These are phyloP conservation scores for Podaxis sp. DNA, from an alignment of 768 basidiomycete species.

Conservation along the genomic window DNA sequence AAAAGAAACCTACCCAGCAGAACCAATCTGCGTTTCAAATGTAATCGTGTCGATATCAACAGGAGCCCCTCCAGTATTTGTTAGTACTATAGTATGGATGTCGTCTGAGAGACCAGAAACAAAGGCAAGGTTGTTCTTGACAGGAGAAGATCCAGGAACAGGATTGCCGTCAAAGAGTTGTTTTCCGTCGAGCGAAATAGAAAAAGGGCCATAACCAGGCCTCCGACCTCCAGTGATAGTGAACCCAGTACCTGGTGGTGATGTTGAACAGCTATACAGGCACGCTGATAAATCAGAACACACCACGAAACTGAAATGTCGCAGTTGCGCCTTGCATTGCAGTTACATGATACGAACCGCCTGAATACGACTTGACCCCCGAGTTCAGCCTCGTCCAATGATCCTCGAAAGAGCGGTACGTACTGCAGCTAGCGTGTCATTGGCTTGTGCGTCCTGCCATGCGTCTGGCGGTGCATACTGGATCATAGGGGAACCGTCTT, in stretches of 20 bases:
- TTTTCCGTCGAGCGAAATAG: conserved; percentile 44
- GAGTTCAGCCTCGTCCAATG: background rate
- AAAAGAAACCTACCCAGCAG: conserved; percentile 32
- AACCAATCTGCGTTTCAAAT: conserved; percentile 39
- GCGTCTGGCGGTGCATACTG: conserved; percentile 48
- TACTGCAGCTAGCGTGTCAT: conserved; percentile 40
- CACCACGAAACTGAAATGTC: conserved; percentile 51
- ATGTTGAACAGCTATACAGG: background rate
- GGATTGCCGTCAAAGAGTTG: conserved; percentile 32
- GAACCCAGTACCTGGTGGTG: conserved; percentile 45
- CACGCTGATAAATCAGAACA: conserved; percentile 3
- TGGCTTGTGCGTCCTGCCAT: conserved; percentile 45
- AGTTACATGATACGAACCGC: conserved; percentile 44
- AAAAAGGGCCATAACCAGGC: conserved; percentile 47
- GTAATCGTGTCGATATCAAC: conserved; percentile 54
- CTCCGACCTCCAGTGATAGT: conserved; percentile 48
- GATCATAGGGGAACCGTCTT: conserved; percentile 57
- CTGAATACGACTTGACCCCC: conserved; percentile 43
- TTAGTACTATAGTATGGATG: conserved; percentile 46
- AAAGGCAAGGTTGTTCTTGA: conserved; percentile 39
- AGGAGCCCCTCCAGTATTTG: conserved; percentile 39
- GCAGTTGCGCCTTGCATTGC: conserved; percentile 46
- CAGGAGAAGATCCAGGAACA: conserved; percentile 32
- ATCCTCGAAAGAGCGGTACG: conserved; percentile 16
- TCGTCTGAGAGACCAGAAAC: conserved; percentile 43